Evolutionary conservation across 768 basidiomycete species (phyloP), one percentile per base, ranked within the genome.

Genomic region (Cyathus striatus): DNA sequence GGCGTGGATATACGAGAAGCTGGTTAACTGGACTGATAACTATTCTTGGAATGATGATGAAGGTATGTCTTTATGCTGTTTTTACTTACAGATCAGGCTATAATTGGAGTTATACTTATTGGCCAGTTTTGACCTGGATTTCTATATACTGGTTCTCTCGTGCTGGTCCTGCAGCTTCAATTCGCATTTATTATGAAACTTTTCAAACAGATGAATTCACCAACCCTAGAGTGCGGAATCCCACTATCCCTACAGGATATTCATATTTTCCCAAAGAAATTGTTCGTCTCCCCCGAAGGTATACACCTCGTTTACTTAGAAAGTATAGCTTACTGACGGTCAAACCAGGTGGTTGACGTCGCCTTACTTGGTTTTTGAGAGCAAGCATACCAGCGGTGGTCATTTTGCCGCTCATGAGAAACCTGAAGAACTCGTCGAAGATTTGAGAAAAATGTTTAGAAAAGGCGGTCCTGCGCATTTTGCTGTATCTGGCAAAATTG

Each of bases 141-240:
- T 79, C 77, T 1, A 64, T 80, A 14, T 81, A 78, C 49, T 72
- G 68, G 64, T 80, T 82, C 58, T 81, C 79, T 4, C 69, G 72
- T 3, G 68, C 70, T 0, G 79, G 81, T 0, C 79, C 81, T 3
- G 65, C 78, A 2, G 78, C 80, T 0, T 71, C 80, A 0, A 24
- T 73, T 2, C 65, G 79, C 3, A 78, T 82, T 13, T 83, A 82
- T 56, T 81, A 73, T 48, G 81, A 83, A 50, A 26, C 55, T 26
- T 41, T 41, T 34, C 55, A 51, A 49, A 55, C 18, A 47, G 30
- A 45, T 20, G 5, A 16, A 12, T 23, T 23, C 16, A 34, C 10
- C 16, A 24, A 24, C 16, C 30, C 22, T 26, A 21, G n/a, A 10
- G 1, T 40, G 18, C 25, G 30, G 33, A 13, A 24, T 33, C 44